A percentile compares a stretch with the other conserved stretches of the same genome.
phyloP scores from a whole-genome alignment of 1,139 yeast species.

The Meyerozyma smithsonii region DNA sequence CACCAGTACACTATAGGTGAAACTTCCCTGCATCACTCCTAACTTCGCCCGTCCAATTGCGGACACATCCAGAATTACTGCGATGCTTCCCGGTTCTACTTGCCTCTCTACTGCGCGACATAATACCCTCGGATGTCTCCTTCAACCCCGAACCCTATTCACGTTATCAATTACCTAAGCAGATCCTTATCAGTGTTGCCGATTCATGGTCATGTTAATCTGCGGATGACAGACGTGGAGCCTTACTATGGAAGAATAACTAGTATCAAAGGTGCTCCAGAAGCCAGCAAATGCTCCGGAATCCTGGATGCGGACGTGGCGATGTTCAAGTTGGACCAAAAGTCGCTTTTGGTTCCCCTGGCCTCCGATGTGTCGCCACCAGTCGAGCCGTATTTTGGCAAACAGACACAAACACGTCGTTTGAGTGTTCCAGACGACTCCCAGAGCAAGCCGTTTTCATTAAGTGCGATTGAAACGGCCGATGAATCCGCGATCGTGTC shows the following conservation, averaged over 20 bases:
- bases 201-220: neutral
- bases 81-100: no score
- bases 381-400: slow-evolving; percentile 1
- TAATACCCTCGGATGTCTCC: no score
- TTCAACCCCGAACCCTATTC: no score
- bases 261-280: neutral
- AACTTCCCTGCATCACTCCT: no score
- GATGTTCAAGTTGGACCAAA: neutral
- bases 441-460: neutral
- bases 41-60: no score
- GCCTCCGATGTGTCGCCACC: neutral
- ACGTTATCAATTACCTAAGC: neutral
- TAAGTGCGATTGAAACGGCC: neutral
- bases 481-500: neutral
- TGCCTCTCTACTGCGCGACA: no score
- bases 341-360: neutral
- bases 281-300: neutral
- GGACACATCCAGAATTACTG: no score
- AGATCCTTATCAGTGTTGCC: neutral
- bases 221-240: neutral
- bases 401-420: neutral
- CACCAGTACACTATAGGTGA: no score
- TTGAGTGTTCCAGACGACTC: slow-evolving; percentile 1
- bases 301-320: neutral
- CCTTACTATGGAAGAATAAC: neutral